Base-by-base conservation (phyloP, 2,329 filamentous ascomycete genomes). In the Pseudocercospora crystallina region DNA sequence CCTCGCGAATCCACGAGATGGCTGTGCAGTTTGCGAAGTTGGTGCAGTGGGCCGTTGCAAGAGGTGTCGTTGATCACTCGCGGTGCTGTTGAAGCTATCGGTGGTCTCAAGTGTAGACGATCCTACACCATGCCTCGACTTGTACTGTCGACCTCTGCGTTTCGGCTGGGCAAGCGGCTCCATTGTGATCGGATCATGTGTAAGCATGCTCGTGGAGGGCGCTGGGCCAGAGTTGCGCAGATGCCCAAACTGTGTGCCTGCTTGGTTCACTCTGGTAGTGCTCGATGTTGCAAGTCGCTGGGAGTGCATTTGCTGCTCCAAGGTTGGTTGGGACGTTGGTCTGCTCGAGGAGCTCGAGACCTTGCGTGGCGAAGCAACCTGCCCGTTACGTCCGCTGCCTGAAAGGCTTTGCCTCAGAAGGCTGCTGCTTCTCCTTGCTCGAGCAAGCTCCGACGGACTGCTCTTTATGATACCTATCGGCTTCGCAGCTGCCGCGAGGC, bases 61-160 rank as follows among this genome's bases (percentile, higher is more conserved):
- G 17, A 67, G 47, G 47, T 67, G 66, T 30, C 60, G 54, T n/a
- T 64, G 61, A 53, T 68, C 63, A 31, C 54, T 59, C 10, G 60
- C 61, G 34, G 64, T 63, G 53, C 63, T 65, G 15, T 61, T 17
- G 20, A 43, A 43, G 29, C 40, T 43, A 17, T 43, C 40, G 11
- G 26, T 26, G 20, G 20, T 26, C 20, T 26, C 20, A 26, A 26
- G 20, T 7, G 20, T 26, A 3, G 20, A 26, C 20, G 20, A 26
- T 3, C 20, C 20, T 26, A 26, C 20, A 26, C 20, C 20, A 26
- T 26, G 20, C 20, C 20, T 26, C 7, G 20, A 26, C 20, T 26
- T 26, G 39, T 42, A 44, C n/a, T 37, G 33, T 51, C 50, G 43
- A 30, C 50, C 43, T 32, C 53, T 26, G 37, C 53, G 34, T 43